Evolutionary conservation across 2,329 filamentous ascomycete genomes (phyloP).

Genomic region (Macrophomina pseudophaseolina): DNA sequence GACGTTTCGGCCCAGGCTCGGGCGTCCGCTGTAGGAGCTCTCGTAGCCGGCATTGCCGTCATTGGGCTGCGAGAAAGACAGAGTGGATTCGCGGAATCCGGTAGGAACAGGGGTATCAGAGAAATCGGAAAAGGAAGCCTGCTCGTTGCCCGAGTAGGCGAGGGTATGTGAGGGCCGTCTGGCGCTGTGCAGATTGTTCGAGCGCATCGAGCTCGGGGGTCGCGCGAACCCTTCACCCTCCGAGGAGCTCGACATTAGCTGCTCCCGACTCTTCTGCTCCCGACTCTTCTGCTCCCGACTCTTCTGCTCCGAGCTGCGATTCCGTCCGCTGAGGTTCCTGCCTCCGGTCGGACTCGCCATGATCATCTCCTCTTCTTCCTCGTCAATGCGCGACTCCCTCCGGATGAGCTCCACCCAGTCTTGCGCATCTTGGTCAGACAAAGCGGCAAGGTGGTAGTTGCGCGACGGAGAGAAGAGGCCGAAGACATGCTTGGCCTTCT

Average conservation of each 20-base stretch:
- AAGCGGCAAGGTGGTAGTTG: constrained; percentile 88
- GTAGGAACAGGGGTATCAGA: constrained; percentile 66
- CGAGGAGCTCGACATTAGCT: constrained; percentile 52
- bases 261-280: constrained; percentile 27
- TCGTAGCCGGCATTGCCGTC: constrained; percentile 30
- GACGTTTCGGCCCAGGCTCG: constrained; percentile 53
- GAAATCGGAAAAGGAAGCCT: constrained; percentile 84
- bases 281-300: constrained; percentile 31
- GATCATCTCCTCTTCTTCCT: constrained; percentile 85
- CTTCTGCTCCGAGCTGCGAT: constrained; percentile 15
- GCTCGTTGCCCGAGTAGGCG: constrained; percentile 67
- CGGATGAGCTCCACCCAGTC: constrained; percentile 88
- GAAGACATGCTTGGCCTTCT: constrained; percentile 85
- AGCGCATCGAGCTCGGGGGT: constrained; percentile 36
- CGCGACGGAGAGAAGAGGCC: constrained; percentile 88
- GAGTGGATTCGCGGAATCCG: constrained; percentile 56
- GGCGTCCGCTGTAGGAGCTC: constrained; percentile 35
- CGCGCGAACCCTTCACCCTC: constrained; percentile 45
- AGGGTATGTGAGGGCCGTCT: constrained; percentile 66
- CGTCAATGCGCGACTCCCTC: constrained; percentile 79
- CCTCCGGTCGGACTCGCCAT: constrained; percentile 68
- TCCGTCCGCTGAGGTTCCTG: background rate
- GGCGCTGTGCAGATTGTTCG: constrained; percentile 42
- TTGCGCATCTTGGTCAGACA: constrained; percentile 73
- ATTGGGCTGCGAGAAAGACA: constrained; percentile 40